These are phyloP conservation scores for Williopsis jadinii DNA, from an alignment of 1,139 yeast genomes.

Conservation along the genomic window DNA sequence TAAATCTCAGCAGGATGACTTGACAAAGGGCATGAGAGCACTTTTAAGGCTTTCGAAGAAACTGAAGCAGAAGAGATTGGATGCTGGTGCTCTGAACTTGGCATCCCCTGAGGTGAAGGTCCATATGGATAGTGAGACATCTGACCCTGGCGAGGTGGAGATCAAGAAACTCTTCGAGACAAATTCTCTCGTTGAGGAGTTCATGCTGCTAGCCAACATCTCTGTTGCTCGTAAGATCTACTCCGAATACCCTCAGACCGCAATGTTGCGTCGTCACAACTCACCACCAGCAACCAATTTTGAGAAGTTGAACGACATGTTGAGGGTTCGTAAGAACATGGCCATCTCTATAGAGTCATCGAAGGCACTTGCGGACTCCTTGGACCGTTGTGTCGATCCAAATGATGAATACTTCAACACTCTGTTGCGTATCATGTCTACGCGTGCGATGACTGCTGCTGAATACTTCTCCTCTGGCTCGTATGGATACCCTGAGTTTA, in stretches of 20 bases:
- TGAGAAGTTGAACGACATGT: slow-evolving; percentile 82
- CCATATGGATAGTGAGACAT: slow-evolving; percentile 93
- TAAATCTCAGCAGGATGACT: slow-evolving; percentile 63
- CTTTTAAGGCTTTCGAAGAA: slow-evolving; percentile 71
- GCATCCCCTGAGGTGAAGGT: slow-evolving; percentile 99
- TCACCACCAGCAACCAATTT: slow-evolving; percentile 94
- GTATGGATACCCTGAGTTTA: slow-evolving; percentile 86
- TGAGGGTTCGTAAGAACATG: slow-evolving; percentile 78
- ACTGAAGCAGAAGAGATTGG: slow-evolving; percentile 77
- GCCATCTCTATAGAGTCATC: slow-evolving; percentile 77
- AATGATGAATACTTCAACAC: slow-evolving; percentile 90
- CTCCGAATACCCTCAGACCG: slow-evolving; percentile 94
- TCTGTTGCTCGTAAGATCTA: slow-evolving; percentile 90
- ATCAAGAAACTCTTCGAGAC: slow-evolving; percentile 84
- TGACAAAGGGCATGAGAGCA: slow-evolving; percentile 85
- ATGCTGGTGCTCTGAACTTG: slow-evolving; percentile 92
- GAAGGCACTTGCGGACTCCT: slow-evolving; percentile 86
- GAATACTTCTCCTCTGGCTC: slow-evolving; percentile 96
- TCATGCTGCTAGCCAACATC: slow-evolving; percentile 95
- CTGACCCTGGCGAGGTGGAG: slow-evolving; percentile 95
- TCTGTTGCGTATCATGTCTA: slow-evolving; percentile 90
- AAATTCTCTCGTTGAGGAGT: slow-evolving; percentile 94
- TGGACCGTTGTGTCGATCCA: slow-evolving; percentile 80
- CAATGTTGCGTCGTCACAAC: slow-evolving; percentile 95
- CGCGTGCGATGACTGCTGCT: slow-evolving; percentile 99